These are phyloP conservation scores for Tolypocladium nubicola DNA, from an alignment of 2,329 filamentous ascomycete genomes.

Conservation along the genomic window DNA sequence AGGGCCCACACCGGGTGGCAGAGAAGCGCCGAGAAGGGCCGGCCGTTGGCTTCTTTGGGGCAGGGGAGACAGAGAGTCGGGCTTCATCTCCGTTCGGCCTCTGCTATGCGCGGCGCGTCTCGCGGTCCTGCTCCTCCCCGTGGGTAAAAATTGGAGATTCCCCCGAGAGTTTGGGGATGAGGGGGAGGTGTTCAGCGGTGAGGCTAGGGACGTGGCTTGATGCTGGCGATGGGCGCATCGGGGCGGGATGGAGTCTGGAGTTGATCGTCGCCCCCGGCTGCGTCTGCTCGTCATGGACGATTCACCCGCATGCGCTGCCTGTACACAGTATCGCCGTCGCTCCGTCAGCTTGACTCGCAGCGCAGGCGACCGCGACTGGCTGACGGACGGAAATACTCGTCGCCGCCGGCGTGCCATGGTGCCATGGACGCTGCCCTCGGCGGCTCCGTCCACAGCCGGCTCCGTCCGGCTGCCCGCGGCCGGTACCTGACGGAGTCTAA, in stretches of 20 bases:
- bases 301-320: too few relatives aligned
- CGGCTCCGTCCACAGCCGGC: too few relatives aligned
- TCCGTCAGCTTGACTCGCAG: too few relatives aligned
- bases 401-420: neutral
- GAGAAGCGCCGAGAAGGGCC: conserved; percentile 27
- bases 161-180: neutral
- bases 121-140: neutral
- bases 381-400: too few relatives aligned
- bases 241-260: too few relatives aligned
- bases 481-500: neutral
- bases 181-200: neutral
- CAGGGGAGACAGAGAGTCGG: neutral
- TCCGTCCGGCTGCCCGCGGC: neutral
- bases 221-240: neutral
- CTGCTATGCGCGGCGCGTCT: too few relatives aligned
- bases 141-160: neutral
- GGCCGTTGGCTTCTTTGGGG: conserved; percentile 7
- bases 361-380: too few relatives aligned
- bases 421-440: neutral
- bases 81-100: too few relatives aligned
- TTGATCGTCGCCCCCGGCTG: too few relatives aligned
- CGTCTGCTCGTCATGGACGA: too few relatives aligned
- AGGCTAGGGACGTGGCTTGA: neutral
- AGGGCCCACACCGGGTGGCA: conserved; percentile 5
- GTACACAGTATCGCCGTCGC: too few relatives aligned